Conservation (phyloP, 495 filamentous ascomycete species). For the Staphylotrichum tortipilum region DNA sequence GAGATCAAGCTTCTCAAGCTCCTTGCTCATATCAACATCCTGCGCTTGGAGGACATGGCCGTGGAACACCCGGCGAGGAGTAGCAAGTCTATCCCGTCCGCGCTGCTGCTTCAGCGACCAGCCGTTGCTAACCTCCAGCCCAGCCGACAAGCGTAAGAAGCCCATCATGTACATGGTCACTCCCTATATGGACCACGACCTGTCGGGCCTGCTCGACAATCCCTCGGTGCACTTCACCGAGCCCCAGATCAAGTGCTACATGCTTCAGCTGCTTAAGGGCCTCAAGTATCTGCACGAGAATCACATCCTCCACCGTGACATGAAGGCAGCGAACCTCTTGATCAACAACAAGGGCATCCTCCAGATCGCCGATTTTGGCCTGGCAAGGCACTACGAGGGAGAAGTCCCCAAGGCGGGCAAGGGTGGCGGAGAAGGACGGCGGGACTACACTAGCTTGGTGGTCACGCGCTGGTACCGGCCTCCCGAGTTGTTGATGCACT, state of each 20-base stretch:
- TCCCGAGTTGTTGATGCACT: slow-evolving; percentile 80
- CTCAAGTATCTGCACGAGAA: slow-evolving; percentile 82
- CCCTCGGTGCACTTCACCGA: slow-evolving; percentile 77
- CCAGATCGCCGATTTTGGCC: slow-evolving; percentile 94
- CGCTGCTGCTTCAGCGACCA: neutral
- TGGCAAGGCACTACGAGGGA: slow-evolving; percentile 90
- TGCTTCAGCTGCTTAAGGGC: slow-evolving; percentile 88
- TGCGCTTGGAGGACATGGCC: slow-evolving; percentile 90
- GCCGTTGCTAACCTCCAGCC: slow-evolving; percentile 2
- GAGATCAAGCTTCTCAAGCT: slow-evolving; percentile 97
- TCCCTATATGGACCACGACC: slow-evolving; percentile 97
- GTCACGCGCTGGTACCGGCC: slow-evolving; percentile 97
- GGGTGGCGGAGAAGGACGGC: slow-evolving; percentile 73
- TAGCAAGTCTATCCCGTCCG: slow-evolving; percentile 34
- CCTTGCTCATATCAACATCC: slow-evolving; percentile 78
- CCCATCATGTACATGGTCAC: slow-evolving; percentile 97
- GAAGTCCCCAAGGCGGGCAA: slow-evolving; percentile 65
- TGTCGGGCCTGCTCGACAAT: slow-evolving; percentile 93
- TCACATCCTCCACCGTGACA: slow-evolving; percentile 88
- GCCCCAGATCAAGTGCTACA: slow-evolving; percentile 94
- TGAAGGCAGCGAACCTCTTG: slow-evolving; percentile 97
- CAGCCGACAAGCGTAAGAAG: slow-evolving; percentile 68
- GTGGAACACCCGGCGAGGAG: slow-evolving; percentile 66
- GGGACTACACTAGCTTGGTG: slow-evolving; percentile 90
- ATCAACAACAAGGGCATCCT: slow-evolving; percentile 92